Evolutionary conservation across 2,329 filamentous ascomycete genomes (phyloP), one percentile per base, ranked within the genome.

Genomic region (Aspergillus texensis): DNA sequence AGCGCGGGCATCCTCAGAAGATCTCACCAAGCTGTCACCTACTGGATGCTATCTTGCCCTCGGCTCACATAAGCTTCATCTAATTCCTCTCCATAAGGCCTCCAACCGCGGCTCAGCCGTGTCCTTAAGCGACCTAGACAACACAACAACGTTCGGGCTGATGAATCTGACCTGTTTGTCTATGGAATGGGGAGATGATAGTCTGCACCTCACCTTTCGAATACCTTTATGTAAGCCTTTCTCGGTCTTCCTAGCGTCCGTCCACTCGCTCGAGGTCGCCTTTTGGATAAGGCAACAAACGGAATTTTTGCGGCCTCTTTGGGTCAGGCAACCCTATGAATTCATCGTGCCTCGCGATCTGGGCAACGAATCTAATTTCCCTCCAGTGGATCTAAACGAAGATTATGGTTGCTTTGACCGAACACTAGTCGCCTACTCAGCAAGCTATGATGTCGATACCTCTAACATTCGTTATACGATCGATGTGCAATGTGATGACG

Each of bases 31-130:
- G 71, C 77, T 88, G 32, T 84, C 84, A 45, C 87, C 88, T 11
- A 87, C 85, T 11, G 85, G 90, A 28, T 91, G 86, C 75, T 91
- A 91, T 72, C 82, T 92, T 65, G 89, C 86, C 8, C 83, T 92
- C 72, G 89, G 89, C 24, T 83, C 89, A 36, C 88, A 91, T 78
- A 90, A 89, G 72, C 78, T 91, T 39, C 89, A 91, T 77, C 71
- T 92, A 56, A 83, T 92, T 53, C 88, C 88, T n/a, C 72, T 89
- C 36, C 84, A 87, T 48, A 90, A 88, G 68, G 79, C 83, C 24
- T 81, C 80, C 36, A 83, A 82, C 68, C 82, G 85, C 66, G 78
- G 82, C 30, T 85, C 86, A 19, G 85, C 82, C 67, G 83, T 84
- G 30, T 86, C 85, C 14, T 72, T 88, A 57, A 78, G 72, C 43